Evolutionary conservation across 495 filamentous ascomycete species (phyloP).

Genomic region (Trichoderma asperelloides): DNA sequence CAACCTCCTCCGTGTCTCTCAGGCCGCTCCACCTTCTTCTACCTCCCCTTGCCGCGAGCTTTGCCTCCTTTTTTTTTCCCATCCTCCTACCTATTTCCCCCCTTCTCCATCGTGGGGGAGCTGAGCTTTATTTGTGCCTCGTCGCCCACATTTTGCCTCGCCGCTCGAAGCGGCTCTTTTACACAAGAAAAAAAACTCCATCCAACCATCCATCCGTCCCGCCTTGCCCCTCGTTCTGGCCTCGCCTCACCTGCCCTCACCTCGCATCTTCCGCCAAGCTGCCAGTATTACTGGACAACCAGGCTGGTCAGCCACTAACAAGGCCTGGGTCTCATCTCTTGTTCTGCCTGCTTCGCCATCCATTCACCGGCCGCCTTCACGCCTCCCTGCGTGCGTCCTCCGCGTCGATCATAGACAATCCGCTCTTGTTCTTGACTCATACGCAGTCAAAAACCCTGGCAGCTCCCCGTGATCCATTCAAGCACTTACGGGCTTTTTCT

Average conservation of each 20-base stretch:
- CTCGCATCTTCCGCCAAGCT: neutral
- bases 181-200: neutral
- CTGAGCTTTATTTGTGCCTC: conserved; percentile 1
- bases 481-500: neutral
- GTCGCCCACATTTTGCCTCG: neutral
- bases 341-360: neutral
- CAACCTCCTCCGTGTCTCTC: neutral
- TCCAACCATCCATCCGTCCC: neutral
- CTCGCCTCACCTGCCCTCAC: neutral
- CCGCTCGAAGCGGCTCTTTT: neutral
- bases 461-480: neutral
- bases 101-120: neutral
- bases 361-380: neutral
- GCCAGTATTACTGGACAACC: too few species aligned
- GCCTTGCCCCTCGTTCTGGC: neutral
- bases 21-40: neutral
- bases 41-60: neutral
- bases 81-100: neutral
- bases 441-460: neutral
- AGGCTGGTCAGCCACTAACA: neutral
- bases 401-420: neutral
- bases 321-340: neutral
- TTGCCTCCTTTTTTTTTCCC: neutral
- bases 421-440: neutral
- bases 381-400: neutral